Evolutionary conservation across 2,329 filamentous ascomycete species (phyloP).

Genomic region (Aspergillus arachidicola): DNA sequence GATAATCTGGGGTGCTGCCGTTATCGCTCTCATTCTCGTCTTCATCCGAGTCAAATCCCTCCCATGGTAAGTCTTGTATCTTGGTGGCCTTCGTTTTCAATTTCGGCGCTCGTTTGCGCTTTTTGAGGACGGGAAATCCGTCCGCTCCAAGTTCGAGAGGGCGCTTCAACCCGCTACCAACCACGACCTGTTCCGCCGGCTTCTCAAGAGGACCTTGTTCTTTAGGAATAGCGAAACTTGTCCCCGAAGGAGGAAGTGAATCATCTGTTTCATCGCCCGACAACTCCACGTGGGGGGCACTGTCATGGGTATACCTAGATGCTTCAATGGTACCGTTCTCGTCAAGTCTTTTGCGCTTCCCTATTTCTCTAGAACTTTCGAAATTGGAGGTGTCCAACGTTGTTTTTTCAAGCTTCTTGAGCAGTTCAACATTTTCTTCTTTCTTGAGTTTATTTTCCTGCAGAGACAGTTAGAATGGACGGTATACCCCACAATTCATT

Average conservation of each 20-base stretch:
- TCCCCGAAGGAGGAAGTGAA: conserved; percentile 32
- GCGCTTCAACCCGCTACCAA: conserved; percentile 81
- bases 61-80: conserved; percentile 45
- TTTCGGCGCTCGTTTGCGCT: conserved; percentile 71
- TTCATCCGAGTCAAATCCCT: conserved; percentile 49
- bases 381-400: conserved; percentile 83
- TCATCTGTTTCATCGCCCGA: conserved; percentile 39
- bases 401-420: conserved; percentile 77
- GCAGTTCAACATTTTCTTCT: conserved; percentile 82
- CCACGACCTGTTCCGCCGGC: conserved; percentile 15
- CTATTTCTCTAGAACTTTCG: conserved; percentile 75
- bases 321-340: conserved; percentile 47
- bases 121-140: conserved; percentile 79
- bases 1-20: conserved; percentile 42
- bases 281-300: conserved; percentile 30
- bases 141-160: conserved; percentile 79
- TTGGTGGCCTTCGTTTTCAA: conserved; percentile 33
- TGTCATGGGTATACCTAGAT: conserved; percentile 21
- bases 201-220: conserved; percentile 55
- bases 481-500: background rate
- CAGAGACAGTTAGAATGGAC: conserved; percentile 19
- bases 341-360: conserved; percentile 69
- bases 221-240: conserved; percentile 20
- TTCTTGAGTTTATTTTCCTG: conserved; percentile 89
- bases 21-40: conserved; percentile 24